These are phyloP conservation scores for Diatrype stigma DNA, from an alignment of 2,329 filamentous ascomycete species.

Conservation along the genomic window DNA sequence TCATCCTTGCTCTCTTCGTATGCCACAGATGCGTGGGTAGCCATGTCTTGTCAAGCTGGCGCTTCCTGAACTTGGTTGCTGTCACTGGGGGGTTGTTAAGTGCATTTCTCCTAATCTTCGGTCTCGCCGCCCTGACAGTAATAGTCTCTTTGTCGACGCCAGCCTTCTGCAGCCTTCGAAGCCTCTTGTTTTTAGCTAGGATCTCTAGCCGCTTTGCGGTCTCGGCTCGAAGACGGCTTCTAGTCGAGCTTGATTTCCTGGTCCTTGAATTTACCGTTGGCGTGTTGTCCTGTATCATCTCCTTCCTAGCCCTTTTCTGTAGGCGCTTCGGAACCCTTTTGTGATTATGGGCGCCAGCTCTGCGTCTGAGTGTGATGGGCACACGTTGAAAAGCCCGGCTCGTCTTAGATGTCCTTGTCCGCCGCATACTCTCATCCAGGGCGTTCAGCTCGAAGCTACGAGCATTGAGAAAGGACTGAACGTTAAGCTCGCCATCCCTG, in stretches of 20 bases:
- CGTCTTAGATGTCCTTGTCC: constrained; percentile 57
- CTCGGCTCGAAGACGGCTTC: constrained; percentile 64
- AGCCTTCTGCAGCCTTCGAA: constrained; percentile 30
- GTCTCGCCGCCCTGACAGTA: constrained; percentile 41
- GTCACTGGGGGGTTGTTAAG: constrained; percentile 60
- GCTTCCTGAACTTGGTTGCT: constrained; percentile 68
- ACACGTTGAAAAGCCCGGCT: constrained; percentile 87
- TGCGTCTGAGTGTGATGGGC: constrained; percentile 74
- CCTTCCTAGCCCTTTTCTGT: constrained; percentile 59
- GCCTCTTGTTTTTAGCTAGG: constrained; percentile 51
- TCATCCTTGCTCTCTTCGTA: constrained; percentile 88
- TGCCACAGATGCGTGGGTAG: constrained; percentile 93
- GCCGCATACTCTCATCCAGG: constrained; percentile 75
- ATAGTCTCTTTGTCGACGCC: constrained; percentile 31
- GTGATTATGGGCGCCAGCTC: constrained; percentile 93
- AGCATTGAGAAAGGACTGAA: constrained; percentile 77
- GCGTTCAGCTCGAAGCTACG: constrained; percentile 85
- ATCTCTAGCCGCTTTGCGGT: constrained; percentile 68
- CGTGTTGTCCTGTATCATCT: constrained; percentile 90
- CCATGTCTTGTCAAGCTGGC: constrained; percentile 88
- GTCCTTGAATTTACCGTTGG: constrained; percentile 67
- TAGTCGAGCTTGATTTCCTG: constrained; percentile 56
- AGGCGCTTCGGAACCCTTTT: constrained; percentile 81
- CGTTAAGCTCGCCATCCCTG: constrained; percentile 74
- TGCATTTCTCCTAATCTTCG: constrained; percentile 66